Base-by-base conservation (phyloP, 768 basidiomycete genomes). In the Suillus weaverae region DNA sequence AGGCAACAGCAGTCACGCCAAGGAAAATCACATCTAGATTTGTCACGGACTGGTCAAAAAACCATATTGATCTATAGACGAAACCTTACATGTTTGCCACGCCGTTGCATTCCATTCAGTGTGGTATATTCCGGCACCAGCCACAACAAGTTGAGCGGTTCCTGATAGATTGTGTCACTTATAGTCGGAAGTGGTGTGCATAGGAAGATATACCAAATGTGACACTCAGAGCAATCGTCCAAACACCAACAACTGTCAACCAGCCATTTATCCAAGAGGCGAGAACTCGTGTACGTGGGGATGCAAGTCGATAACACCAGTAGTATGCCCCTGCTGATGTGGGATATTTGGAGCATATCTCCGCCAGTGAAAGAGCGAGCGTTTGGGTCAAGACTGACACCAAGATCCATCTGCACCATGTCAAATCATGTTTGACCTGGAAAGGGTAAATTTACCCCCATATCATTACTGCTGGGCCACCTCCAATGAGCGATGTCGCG, bases 261-360 rank as follows among this genome's bases (percentile, higher is more conserved):
- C 89, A 90, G 10, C 89, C 88, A 64, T 86, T 86, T 54, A 89
- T 84, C 85, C 88, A 90, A 16, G 85, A 86, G 4, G 84, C 74
- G 6, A 88, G 68, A 9, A 87, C 73, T 61, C 84, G 79, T 62
- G 79, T 81, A 57, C 76, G 78, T 0, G 86, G 83, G 3, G 86
- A 80, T 0, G 85, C 83, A 14, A 90, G 77, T 51, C 85, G 82
- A 68, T 85, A 89, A 53, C 85, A 84, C 88, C 88, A 90, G 68
- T 89, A 88, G 68, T 86, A 87, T 1, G 86, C 84, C 16, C 86
- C 86, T 0, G 85, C 85, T 0, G 85, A 85, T 3, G 86, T 87
- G 0, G 86, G 86, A 66, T 85, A 87, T 66, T 84, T 84, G 4
- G 86, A 84, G 51, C 83, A 84, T 38, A 86, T 85, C 70, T 88